These are phyloP conservation scores for Lepidium sativum DNA, from an alignment of 345 rosid genomes.

Conservation along the genomic window DNA sequence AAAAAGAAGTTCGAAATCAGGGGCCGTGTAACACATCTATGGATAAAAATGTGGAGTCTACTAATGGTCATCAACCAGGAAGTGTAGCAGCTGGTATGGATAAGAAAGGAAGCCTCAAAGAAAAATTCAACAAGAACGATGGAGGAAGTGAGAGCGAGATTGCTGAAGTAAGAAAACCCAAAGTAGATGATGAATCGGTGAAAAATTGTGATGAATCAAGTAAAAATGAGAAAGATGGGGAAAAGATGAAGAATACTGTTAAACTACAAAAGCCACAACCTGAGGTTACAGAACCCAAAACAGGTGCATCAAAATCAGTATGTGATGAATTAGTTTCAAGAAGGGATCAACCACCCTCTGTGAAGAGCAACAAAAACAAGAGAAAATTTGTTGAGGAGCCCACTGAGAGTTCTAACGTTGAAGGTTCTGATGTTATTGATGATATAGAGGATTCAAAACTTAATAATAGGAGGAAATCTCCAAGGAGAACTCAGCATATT, in stretches of 20 bases:
- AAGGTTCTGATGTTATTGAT: slow-evolving; percentile 11
- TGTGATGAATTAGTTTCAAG: slow-evolving; percentile 20
- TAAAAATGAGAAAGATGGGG: background rate
- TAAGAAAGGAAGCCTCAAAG: slow-evolving; percentile 22
- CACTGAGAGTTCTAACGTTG: slow-evolving; percentile 24
- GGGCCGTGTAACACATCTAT: slow-evolving; percentile 28
- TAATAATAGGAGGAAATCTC: slow-evolving; percentile 37
- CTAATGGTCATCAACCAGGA: slow-evolving; percentile 2
- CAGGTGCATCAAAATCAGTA: slow-evolving; percentile 18
- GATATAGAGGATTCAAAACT: slow-evolving; percentile 18
- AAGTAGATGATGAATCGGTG: background rate
- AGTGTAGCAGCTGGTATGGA: slow-evolving; percentile 21
- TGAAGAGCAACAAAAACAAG: slow-evolving; percentile 26
- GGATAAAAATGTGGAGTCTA: slow-evolving; percentile 27
- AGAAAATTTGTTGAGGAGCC: slow-evolving; percentile 30
- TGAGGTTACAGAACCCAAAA: slow-evolving; percentile 8
- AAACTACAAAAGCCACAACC: slow-evolving; percentile 23
- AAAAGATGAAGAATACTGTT: slow-evolving; percentile 16
- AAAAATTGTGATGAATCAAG: background rate
- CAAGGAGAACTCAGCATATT: slow-evolving; percentile 38
- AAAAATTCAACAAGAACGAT: no score
- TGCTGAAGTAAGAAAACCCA: no score
- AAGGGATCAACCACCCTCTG: slow-evolving; percentile 12
- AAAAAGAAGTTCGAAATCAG: slow-evolving; percentile 28
- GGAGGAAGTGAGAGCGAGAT: no score